phyloP scores from a whole-genome alignment of 2,329 filamentous ascomycete species.

The Alternaria hordeiaustralica region DNA sequence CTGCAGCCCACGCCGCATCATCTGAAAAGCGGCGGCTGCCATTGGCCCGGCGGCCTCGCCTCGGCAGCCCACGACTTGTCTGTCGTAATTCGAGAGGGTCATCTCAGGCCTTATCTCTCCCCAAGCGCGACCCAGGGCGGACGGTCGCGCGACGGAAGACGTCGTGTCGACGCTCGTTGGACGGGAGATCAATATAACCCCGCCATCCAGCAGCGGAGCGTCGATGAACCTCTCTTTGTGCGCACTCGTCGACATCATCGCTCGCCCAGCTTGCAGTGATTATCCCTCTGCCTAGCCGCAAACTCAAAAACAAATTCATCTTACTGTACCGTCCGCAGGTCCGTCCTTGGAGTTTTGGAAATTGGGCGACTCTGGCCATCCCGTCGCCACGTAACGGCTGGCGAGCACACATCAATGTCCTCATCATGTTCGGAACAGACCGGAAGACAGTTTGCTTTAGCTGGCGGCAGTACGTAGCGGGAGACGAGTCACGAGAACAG shows the following conservation, averaged over 20 bases:
- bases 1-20: slow-evolving; percentile 38
- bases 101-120: slow-evolving; percentile 42
- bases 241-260: slow-evolving; percentile 31
- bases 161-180: slow-evolving; percentile 27
- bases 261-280: slow-evolving; percentile 1
- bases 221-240: slow-evolving; percentile 10
- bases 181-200: slow-evolving; percentile 32
- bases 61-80: slow-evolving; percentile 27
- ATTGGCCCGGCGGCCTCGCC: slow-evolving; percentile 39
- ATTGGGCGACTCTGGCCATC: slow-evolving; percentile 17
- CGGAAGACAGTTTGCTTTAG: slow-evolving; percentile 31
- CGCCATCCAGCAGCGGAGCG: slow-evolving; percentile 33
- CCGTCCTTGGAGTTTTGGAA: not conserved
- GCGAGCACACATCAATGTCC: slow-evolving; percentile 6
- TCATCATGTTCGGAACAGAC: slow-evolving; percentile 34
- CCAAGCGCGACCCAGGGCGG: slow-evolving; percentile 27
- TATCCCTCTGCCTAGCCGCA: slow-evolving; percentile 6
- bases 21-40: slow-evolving; percentile 23
- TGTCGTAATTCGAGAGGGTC: slow-evolving; percentile 46
- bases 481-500: slow-evolving; percentile 47
- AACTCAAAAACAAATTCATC: slow-evolving; percentile 10
- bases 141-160: slow-evolving; percentile 19
- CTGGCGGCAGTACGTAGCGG: slow-evolving; percentile 16
- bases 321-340: not conserved
- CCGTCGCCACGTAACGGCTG: slow-evolving; percentile 13